Conservation (phyloP, 805 yeast species). For the Pichia sporocuriosa region DNA sequence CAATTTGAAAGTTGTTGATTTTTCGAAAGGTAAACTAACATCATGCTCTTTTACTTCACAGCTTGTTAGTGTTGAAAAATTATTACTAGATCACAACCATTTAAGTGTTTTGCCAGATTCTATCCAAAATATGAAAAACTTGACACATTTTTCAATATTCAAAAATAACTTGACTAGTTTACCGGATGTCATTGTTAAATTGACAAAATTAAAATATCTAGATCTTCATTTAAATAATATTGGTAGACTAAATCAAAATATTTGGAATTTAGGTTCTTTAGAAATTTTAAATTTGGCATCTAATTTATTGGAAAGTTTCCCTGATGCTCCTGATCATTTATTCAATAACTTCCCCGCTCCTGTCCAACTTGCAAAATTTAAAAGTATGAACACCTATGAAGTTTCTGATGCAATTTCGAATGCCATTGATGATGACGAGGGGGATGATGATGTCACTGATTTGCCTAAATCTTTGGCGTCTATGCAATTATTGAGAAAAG, state of each 20-base stretch:
- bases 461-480: background rate
- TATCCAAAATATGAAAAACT: slow-evolving; percentile 49
- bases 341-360: slow-evolving; percentile 2
- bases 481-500: slow-evolving; percentile 10
- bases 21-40: slow-evolving; percentile 78
- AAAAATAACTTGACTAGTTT: slow-evolving; percentile 68
- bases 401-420: slow-evolving; percentile 1
- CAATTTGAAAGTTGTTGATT: slow-evolving; percentile 61
- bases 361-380: background rate
- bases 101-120: slow-evolving; percentile 69
- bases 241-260: slow-evolving; percentile 56
- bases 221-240: slow-evolving; percentile 85
- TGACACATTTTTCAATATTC: slow-evolving; percentile 62
- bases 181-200: slow-evolving; percentile 58
- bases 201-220: slow-evolving; percentile 53
- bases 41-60: slow-evolving; percentile 60
- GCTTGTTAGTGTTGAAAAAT: slow-evolving; percentile 60
- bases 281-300: slow-evolving; percentile 64
- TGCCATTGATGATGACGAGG: background rate
- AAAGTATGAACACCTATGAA: background rate
- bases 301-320: slow-evolving; percentile 55
- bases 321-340: slow-evolving; percentile 39
- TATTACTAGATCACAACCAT: slow-evolving; percentile 77
- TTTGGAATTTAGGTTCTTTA: slow-evolving; percentile 57
- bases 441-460: background rate